Evolutionary conservation across 1,139 yeast species (phyloP).

Genomic region (Pichia cactophila): DNA sequence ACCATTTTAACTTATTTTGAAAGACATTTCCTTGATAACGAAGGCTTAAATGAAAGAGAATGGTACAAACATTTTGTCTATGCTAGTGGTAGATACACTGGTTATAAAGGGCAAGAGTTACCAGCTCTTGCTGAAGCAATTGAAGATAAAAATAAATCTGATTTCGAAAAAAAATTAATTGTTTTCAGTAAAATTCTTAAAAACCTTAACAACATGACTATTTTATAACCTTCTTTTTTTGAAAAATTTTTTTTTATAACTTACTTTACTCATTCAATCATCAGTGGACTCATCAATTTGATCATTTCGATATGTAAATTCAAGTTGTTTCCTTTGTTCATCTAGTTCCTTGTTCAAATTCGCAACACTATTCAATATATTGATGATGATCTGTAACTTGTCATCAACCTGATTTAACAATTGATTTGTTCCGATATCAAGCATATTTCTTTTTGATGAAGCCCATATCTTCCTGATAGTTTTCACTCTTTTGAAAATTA

Average conservation of each 20-base stretch:
- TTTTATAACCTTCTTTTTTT: not conserved
- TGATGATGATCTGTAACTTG: conserved; percentile 1
- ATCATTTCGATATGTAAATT: not conserved
- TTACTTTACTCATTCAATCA: not conserved
- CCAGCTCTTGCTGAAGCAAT: conserved; percentile 78
- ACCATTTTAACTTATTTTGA: conserved; percentile 46
- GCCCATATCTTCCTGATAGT: conserved; percentile 9
- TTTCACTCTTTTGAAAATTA: conserved; percentile 4
- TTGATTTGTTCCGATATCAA: conserved; percentile 9
- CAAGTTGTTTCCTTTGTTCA: conserved; percentile 1
- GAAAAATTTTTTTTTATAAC: not conserved
- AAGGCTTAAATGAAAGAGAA: conserved; percentile 61
- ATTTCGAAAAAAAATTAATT: conserved; percentile 34
- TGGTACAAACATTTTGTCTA: conserved; percentile 85
- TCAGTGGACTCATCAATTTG: not conserved
- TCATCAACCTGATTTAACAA: not conserved
- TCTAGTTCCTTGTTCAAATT: not conserved
- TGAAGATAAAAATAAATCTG: conserved; percentile 54
- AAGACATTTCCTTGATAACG: conserved; percentile 52
- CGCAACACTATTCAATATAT: conserved; percentile 1
- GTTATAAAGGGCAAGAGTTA: conserved; percentile 74
- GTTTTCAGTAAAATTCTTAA: conserved; percentile 10
- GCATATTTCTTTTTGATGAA: conserved; percentile 2
- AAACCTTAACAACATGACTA: conserved; percentile 7
- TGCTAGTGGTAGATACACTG: conserved; percentile 81